Evolutionary conservation across 2,329 filamentous ascomycete genomes (phyloP), one percentile per base, ranked within the genome.

Genomic region (Colletotrichum sp.): DNA sequence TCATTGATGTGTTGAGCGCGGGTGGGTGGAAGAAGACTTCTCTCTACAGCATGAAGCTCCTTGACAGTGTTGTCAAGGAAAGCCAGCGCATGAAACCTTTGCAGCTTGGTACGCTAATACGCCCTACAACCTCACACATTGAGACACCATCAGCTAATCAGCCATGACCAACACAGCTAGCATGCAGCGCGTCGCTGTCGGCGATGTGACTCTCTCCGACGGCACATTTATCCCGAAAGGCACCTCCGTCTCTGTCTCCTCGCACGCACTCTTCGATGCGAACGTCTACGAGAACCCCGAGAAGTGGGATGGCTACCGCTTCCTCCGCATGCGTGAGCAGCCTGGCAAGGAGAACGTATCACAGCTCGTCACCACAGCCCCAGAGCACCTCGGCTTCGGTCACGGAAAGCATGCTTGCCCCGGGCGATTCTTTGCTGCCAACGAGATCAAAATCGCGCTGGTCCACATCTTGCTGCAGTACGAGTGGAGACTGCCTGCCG

Each of bases 31-130:
- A 79, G 26, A 86, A 85, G 76, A 82, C 81, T 1, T 77, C 84
- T 1, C 77, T 88, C 3, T 84, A 83, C 76, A 83, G 84, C 44
- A 79, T 88, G 60, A 84, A 83, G 72, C 79, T 86, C 3, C 77
- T 88, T 73, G 86, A 88, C 76, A 88, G 86, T 64, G 81, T 84
- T 1, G 76, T 88, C 66, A 87, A 87, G 69, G 86, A 88, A 77
- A 81, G 79, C 2, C 82, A 84, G 74, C 80, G 86, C 7, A 12
- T 75, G 18, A 75, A 75, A 12, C 72, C 72, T n/a, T 16, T 75
- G 5, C 72, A 75, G 7, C 26, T 75, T 26, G 67, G 72, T 75
- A 65, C 36, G 72, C 10, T 15, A 12, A 6, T 9, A 39, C 34
- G 15, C 18, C 44, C 18, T 9, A 21, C 6, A 24, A n/a, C 10